Percentiles rank a stretch among this genome's conserved stretches.
phyloP scores from a whole-genome alignment of 2,329 filamentous ascomycete species.

The Nothophaeocryptopus gaeumannii region DNA sequence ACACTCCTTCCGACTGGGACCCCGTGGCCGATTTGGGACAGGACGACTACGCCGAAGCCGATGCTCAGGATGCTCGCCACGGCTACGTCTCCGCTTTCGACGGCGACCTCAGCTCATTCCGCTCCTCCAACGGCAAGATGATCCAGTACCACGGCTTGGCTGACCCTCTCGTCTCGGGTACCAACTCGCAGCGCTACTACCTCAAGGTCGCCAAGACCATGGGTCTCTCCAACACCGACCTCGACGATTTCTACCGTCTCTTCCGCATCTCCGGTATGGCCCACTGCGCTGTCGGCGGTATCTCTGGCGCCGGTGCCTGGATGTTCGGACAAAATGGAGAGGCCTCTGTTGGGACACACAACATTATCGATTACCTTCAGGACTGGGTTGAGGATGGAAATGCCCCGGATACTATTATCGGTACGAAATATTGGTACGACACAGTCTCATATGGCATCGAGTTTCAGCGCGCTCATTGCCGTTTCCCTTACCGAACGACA shows the following conservation, averaged over 20 bases:
- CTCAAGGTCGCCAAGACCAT: slow-evolving; percentile 44
- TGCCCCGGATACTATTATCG: slow-evolving; percentile 36
- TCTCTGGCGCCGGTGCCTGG: slow-evolving; percentile 42
- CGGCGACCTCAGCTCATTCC: slow-evolving; percentile 40
- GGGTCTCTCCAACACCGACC: slow-evolving; percentile 38
- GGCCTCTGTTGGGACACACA: slow-evolving; percentile 36
- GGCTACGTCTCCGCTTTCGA: slow-evolving; percentile 41
- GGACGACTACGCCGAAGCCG: slow-evolving; percentile 42
- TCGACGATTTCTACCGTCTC: slow-evolving; percentile 44
- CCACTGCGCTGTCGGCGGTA: slow-evolving; percentile 49
- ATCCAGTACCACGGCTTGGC: slow-evolving; percentile 43
- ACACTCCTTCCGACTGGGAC: slow-evolving; percentile 41
- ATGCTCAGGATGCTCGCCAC: slow-evolving; percentile 40
- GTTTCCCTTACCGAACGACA: slow-evolving; percentile 34
- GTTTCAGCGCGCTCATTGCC: slow-evolving; percentile 49
- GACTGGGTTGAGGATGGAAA: slow-evolving; percentile 36
- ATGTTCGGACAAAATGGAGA: slow-evolving; percentile 40
- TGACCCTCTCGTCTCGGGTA: slow-evolving; percentile 45
- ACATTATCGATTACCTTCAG: slow-evolving; percentile 49
- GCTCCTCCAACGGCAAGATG: slow-evolving; percentile 44
- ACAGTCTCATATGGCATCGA: slow-evolving; percentile 40
- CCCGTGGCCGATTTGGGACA: slow-evolving; percentile 36
- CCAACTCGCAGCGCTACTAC: slow-evolving; percentile 50
- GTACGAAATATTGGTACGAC: slow-evolving; percentile 48
- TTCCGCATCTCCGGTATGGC: slow-evolving; percentile 54